phyloP scores from a whole-genome alignment of 352 stramenopile species.

The Plasmopara halstedii region DNA sequence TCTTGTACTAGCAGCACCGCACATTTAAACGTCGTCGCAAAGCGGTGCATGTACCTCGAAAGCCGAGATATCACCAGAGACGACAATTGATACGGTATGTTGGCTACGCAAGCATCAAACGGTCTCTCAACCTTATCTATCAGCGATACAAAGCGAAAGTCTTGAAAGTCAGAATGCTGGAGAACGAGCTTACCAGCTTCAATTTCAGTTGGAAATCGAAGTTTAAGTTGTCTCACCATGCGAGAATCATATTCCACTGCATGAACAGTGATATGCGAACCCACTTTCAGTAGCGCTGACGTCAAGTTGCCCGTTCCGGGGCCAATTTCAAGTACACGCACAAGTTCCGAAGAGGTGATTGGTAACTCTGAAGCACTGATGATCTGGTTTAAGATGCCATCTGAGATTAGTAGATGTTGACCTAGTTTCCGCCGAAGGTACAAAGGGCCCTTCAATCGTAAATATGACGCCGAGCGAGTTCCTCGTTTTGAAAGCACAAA shows the following conservation, averaged over 20 bases:
- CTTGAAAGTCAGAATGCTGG: constrained; percentile 38
- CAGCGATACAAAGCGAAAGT: constrained; percentile 20
- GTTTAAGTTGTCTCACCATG: constrained; percentile 65
- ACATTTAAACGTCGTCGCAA: constrained; percentile 42
- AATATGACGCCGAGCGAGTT: constrained; percentile 20
- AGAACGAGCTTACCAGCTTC: constrained; percentile 22
- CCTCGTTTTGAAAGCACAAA: no score
- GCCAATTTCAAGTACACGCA: constrained; percentile 78
- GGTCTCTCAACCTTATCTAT: constrained; percentile 1
- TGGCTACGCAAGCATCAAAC: constrained; percentile 75
- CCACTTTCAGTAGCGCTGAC: constrained; percentile 50
- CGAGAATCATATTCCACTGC: constrained; percentile 68
- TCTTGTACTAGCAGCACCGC: constrained; percentile 79
- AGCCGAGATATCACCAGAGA: constrained; percentile 73
- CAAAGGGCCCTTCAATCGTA: constrained; percentile 42
- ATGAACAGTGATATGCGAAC: constrained; percentile 43
- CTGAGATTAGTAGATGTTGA: constrained; percentile 70
- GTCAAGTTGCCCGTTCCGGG: constrained; percentile 83
- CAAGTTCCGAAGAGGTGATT: constrained; percentile 12
- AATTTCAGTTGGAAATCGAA: constrained; percentile 38
- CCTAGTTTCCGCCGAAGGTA: constrained; percentile 78
- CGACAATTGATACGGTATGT: constrained; percentile 85
- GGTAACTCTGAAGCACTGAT: constrained; percentile 50
- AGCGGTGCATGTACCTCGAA: constrained; percentile 61
- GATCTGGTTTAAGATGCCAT: constrained; percentile 54